Evolutionary conservation across 225 moss, liverwort and hornwort species (phyloP), one percentile per base, ranked within the genome.

Genomic region (Thuidium tamariscinum): DNA sequence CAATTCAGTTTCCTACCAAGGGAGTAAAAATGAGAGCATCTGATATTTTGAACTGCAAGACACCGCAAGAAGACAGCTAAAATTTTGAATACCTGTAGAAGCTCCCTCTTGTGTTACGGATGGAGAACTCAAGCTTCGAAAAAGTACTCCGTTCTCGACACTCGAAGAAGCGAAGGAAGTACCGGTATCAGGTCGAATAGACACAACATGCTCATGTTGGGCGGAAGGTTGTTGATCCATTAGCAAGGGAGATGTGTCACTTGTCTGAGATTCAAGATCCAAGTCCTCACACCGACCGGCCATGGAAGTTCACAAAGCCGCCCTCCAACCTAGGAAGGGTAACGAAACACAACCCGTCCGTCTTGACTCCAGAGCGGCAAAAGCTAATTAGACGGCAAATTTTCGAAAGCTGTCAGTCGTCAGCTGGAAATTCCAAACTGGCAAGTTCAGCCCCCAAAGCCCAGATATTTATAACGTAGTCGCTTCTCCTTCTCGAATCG

Each of bases 201-300:
- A 91, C 71, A 93, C 90, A 49, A 93, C 93, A 66, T 93, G 93
- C 83, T 93, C 93, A 85, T 88, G 86, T 30, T 81, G 89, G 74
- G 59, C 85, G 72, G 84, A 65, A 76, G 86, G 70, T 85, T 88
- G 84, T 60, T 88, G 92, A 91, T 89, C 92, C 92, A 93, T 93
- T 89, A 93, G 93, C 90, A 93, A 86, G 60, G 93, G 93, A 84
- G 81, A 93, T 56, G 89, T 92, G 89, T 93, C 93, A 85, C 92
- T 92, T 63, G 69, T 89, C 88, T 92, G 93, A 87, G 91, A 86
- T 88, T 93, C 93, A 71, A 93, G 92, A 92, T 93, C 91, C 91
- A 92, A 89, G 39, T 92, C 89, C 63, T 89, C 92, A 88, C 90
- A 85, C 88, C 89, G 90, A 93, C 85, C 72, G 92, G 93, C 93